phyloP scores from a whole-genome alignment of 2,329 filamentous ascomycete genomes.

The Fusarium sp. region DNA sequence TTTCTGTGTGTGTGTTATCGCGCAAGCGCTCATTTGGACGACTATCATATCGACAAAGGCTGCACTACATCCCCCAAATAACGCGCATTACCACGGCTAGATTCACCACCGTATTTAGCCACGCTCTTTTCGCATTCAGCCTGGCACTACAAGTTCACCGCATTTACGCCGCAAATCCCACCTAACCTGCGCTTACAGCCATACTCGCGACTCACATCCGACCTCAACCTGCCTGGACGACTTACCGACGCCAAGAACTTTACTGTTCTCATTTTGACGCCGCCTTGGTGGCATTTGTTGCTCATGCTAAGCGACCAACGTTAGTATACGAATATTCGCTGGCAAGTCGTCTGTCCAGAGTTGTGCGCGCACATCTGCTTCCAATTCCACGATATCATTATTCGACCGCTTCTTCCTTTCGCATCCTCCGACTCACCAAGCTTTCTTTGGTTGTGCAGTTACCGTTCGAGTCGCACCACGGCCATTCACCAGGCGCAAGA shows the following conservation, averaged over 20 bases:
- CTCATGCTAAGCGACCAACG: slow-evolving; percentile 3
- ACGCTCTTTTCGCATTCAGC: slow-evolving; percentile 19
- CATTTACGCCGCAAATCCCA: slow-evolving; percentile 32
- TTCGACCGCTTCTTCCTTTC: slow-evolving; percentile 1
- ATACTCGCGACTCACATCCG: slow-evolving; percentile 11
- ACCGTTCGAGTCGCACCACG: neutral
- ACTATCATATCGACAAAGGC: slow-evolving; percentile 21
- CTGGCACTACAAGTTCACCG: slow-evolving; percentile 16
- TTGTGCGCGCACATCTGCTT: slow-evolving; percentile 4
- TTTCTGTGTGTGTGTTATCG: slow-evolving; percentile 23
- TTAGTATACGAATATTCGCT: slow-evolving; percentile 9
- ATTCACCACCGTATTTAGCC: slow-evolving; percentile 15
- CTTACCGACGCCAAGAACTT: neutral
- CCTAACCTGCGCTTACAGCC: slow-evolving; percentile 18
- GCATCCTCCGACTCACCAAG: neutral
- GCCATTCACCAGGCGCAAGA: slow-evolving; percentile 17
- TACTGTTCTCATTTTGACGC: neutral
- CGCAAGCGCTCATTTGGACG: slow-evolving; percentile 17
- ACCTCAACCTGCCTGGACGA: slow-evolving; percentile 1
- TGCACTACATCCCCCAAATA: slow-evolving; percentile 15
- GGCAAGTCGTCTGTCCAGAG: slow-evolving; percentile 1
- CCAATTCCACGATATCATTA: neutral
- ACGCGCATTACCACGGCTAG: slow-evolving; percentile 12
- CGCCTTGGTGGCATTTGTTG: neutral
- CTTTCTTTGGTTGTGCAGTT: neutral